Conservation (phyloP, 495 filamentous ascomycete species). For the Xylaria bambusicola region DNA sequence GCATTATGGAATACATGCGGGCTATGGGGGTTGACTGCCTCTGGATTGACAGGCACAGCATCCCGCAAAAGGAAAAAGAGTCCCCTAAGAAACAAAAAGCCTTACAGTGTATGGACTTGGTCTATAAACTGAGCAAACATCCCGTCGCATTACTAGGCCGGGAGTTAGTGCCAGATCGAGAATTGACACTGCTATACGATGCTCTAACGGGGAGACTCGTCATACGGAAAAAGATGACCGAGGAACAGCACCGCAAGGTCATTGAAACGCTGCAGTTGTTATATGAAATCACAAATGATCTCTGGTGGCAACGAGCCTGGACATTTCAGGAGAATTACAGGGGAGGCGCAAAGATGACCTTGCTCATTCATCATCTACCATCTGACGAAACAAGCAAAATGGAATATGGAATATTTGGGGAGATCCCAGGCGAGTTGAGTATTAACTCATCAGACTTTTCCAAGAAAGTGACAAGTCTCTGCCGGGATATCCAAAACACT, state of each 20-base stretch:
- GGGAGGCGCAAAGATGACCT: slow-evolving; percentile 19
- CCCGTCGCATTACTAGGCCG: slow-evolving; percentile 24
- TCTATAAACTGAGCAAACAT: slow-evolving; percentile 23
- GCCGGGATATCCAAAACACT: slow-evolving; percentile 1
- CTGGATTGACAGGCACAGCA: slow-evolving; percentile 30
- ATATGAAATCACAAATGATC: slow-evolving; percentile 20
- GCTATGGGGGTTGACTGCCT: slow-evolving; percentile 8
- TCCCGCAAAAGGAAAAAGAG: slow-evolving; percentile 26
- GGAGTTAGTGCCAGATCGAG: slow-evolving; percentile 2
- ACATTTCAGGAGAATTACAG: slow-evolving; percentile 33
- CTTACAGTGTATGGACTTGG: slow-evolving; percentile 27
- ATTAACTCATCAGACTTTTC: slow-evolving; percentile 19
- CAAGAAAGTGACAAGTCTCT: slow-evolving; percentile 24
- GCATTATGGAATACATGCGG: slow-evolving; percentile 24
- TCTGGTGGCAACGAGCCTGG: slow-evolving; percentile 28
- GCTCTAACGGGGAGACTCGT: slow-evolving; percentile 15
- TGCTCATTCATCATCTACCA: slow-evolving; percentile 22
- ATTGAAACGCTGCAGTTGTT: slow-evolving; percentile 19
- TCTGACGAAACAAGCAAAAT: slow-evolving; percentile 10
- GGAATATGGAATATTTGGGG: not conserved
- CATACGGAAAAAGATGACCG: not conserved
- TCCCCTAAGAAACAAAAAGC: no score
- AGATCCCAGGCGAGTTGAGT: slow-evolving; percentile 25
- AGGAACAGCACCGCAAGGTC: no score
- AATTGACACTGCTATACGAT: slow-evolving; percentile 14